phyloP scores from a whole-genome alignment of 2,329 filamentous ascomycete genomes.

The Colletotrichum truncatum region DNA sequence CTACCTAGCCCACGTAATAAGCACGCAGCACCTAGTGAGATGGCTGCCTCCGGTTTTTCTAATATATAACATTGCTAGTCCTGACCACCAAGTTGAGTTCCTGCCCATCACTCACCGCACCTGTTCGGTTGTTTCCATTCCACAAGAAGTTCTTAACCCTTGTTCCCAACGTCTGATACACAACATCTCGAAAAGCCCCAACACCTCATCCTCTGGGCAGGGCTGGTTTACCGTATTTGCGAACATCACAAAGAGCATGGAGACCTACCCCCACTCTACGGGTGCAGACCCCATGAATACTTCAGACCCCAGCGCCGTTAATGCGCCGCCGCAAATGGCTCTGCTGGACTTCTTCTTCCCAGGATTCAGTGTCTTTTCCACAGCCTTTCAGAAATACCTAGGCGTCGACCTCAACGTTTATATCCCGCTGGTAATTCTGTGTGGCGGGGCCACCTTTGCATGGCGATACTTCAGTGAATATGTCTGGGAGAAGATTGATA shows the following conservation, averaged over 20 bases:
- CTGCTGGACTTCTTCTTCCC: constrained; percentile 73
- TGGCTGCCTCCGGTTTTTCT: neutral
- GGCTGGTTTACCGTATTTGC: neutral
- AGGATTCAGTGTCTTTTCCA: constrained; percentile 68
- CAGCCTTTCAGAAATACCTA: constrained; percentile 62
- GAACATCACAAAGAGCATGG: constrained; percentile 1
- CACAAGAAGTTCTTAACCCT: neutral
- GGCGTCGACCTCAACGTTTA: constrained; percentile 71
- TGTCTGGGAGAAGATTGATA: constrained; percentile 56
- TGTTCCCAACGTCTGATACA: no score
- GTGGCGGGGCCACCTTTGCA: constrained; percentile 57
- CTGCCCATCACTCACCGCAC: neutral
- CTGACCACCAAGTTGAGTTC: neutral
- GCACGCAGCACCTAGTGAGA: neutral
- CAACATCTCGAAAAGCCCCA: no score
- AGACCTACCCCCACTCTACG: neutral
- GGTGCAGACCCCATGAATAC: constrained; percentile 4
- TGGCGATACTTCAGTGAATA: constrained; percentile 63
- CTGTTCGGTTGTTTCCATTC: neutral
- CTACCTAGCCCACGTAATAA: neutral
- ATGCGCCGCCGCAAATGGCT: constrained; percentile 47
- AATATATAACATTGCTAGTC: neutral
- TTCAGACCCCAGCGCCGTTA: neutral
- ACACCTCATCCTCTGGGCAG: no score
- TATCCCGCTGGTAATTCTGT: constrained; percentile 63